phyloP scores from a whole-genome alignment of 2,329 filamentous ascomycete genomes.

The Paraphaeosphaeria sporulosa region DNA sequence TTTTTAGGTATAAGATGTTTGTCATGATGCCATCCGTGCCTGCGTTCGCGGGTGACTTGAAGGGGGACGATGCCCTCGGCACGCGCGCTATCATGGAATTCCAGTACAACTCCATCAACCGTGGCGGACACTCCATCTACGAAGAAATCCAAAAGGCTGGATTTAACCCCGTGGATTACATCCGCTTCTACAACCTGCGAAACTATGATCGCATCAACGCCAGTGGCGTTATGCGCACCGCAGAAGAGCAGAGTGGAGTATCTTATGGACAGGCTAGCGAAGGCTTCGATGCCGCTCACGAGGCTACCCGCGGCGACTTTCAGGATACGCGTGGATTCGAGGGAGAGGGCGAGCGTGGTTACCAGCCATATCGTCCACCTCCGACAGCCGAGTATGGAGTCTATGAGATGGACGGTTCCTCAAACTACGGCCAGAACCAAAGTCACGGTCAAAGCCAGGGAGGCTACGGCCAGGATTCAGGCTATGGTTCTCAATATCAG shows the following conservation, averaged over 20 bases:
- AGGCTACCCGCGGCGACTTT: conserved; percentile 43
- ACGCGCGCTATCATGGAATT: conserved; percentile 90
- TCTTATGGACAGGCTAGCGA: conserved; percentile 71
- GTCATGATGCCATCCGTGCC: conserved; percentile 82
- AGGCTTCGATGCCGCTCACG: conserved; percentile 66
- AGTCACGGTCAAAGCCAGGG: conserved; percentile 20
- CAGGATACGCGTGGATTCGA: conserved; percentile 34
- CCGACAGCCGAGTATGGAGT: conserved; percentile 48
- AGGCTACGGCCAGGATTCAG: conserved; percentile 20
- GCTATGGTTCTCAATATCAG: conserved; percentile 30
- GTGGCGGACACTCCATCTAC: conserved; percentile 79
- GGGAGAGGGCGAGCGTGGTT: conserved; percentile 25
- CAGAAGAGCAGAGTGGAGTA: conserved; percentile 70
- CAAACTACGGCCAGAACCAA: conserved; percentile 22
- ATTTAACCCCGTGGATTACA: conserved; percentile 75
- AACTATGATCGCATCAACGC: conserved; percentile 86
- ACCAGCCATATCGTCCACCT: conserved; percentile 44
- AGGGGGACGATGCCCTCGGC: conserved; percentile 74
- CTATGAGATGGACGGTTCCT: conserved; percentile 40
- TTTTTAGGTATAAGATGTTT: conserved; percentile 66
- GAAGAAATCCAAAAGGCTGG: conserved; percentile 72
- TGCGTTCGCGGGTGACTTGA: conserved; percentile 81
- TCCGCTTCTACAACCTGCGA: conserved; percentile 84
- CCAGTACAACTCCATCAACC: conserved; percentile 81
- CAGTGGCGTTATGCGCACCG: conserved; percentile 65